Percentiles rank a stretch among this genome's conserved stretches.
These are phyloP conservation scores for Graphilbum fragrans DNA, from an alignment of 2,329 filamentous ascomycete species.

Conservation along the genomic window DNA sequence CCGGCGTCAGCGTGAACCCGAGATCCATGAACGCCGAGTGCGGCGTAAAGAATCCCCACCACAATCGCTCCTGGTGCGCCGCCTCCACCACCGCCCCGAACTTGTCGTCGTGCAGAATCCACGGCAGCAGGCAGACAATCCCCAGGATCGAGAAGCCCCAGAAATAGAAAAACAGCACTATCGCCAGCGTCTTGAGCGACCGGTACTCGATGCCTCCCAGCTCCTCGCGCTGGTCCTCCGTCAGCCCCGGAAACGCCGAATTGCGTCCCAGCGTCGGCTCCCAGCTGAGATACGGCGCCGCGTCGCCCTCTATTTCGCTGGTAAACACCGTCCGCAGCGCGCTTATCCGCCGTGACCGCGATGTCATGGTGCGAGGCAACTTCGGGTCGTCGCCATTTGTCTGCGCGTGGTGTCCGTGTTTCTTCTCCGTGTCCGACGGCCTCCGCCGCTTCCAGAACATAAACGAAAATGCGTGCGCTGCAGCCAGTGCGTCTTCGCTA, in stretches of 20 bases:
- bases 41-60: conserved; percentile 90
- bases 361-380: conserved; percentile 9
- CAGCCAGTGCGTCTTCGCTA: conserved; percentile 28
- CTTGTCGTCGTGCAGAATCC: conserved; percentile 52
- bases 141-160: conserved; percentile 72
- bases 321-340: conserved; percentile 45
- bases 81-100: conserved; percentile 56
- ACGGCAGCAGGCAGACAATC: conserved; percentile 62
- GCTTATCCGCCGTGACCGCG: conserved; percentile 23
- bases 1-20: conserved; percentile 83
- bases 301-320: conserved; percentile 38
- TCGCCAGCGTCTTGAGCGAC: conserved; percentile 71
- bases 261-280: conserved; percentile 87
- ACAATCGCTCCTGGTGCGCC: conserved; percentile 53
- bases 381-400: conserved; percentile 25
- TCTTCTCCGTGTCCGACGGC: conserved; percentile 5
- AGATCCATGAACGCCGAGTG: conserved; percentile 88
- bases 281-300: conserved; percentile 85
- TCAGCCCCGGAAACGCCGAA: conserved; percentile 79
- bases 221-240: conserved; percentile 86
- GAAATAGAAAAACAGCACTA: conserved; percentile 70
- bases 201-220: conserved; percentile 94
- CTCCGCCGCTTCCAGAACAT: conserved; percentile 32
- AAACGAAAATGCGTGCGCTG: conserved; percentile 24
- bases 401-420: conserved; percentile 8